Evolutionary conservation across 176 grass and related monocot genomes (phyloP).

Genomic region (Musa beccarii): DNA sequence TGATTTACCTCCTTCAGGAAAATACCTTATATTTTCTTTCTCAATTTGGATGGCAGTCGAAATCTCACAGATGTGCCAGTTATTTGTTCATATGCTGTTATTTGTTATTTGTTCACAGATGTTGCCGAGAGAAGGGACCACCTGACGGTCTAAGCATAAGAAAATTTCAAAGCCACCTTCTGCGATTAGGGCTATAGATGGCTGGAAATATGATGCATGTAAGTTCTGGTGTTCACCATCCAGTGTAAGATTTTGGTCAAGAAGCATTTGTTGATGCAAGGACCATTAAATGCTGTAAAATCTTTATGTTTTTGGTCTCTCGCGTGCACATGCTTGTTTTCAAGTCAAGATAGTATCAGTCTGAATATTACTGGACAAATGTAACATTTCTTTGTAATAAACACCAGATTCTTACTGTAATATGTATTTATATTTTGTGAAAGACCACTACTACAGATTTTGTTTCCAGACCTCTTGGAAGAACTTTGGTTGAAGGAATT

Average conservation of each 20-base stretch:
- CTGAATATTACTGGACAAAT: not conserved
- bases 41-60: not conserved
- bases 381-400: not conserved
- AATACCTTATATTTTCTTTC: not conserved
- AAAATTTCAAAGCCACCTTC: not conserved
- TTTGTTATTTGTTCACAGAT: no score
- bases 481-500: no score
- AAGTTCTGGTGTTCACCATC: not conserved
- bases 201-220: not conserved
- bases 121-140: not conserved
- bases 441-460: no score
- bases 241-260: not conserved
- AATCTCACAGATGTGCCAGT: not conserved
- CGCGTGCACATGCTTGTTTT: not conserved
- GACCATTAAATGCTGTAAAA: no score
- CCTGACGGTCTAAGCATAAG: not conserved
- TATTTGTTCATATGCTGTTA: no score
- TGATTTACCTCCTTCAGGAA: no score
- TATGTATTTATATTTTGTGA: no score
- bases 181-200: not conserved
- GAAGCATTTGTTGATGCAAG: not conserved
- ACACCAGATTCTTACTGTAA: not conserved
- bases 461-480: no score
- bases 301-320: not conserved
- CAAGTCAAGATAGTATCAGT: not conserved